Conservation (phyloP, 148 eudicot species). For the Rhododendron ferrugineum region DNA sequence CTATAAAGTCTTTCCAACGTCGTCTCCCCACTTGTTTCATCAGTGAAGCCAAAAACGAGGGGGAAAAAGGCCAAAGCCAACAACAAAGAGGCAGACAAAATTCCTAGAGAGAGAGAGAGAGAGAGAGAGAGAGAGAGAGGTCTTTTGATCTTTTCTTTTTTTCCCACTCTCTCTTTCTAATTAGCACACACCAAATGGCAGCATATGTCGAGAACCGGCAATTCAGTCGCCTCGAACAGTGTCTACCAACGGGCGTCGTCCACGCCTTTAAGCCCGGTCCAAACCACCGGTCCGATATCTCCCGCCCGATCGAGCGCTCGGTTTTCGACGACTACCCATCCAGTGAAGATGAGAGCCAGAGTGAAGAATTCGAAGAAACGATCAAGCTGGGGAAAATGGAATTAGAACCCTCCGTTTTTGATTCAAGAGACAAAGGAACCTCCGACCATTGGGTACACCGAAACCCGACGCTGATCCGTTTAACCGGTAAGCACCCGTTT, state of each 20-base stretch:
- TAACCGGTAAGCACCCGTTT: conserved; percentile 96
- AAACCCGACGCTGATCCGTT: conserved; percentile 61
- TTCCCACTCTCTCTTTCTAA: background rate
- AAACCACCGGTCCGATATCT: conserved; percentile 35
- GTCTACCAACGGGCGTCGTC: conserved; percentile 29
- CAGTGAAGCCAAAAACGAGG: background rate
- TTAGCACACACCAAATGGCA: conserved; percentile 34
- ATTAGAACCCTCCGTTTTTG: conserved; percentile 50
- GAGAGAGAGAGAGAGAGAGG: background rate
- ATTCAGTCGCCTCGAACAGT: conserved; percentile 31
- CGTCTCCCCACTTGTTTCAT: background rate
- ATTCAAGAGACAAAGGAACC: conserved; percentile 64
- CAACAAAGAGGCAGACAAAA: background rate
- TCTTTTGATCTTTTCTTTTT: background rate
- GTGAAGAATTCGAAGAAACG: conserved; percentile 15
- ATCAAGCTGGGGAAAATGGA: conserved; percentile 47
- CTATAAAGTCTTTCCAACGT: background rate
- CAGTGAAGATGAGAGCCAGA: conserved; percentile 40
- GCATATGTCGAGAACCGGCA: conserved; percentile 72
- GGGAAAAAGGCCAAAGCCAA: background rate
- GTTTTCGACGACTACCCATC: conserved; percentile 17
- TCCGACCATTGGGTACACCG: conserved; percentile 84
- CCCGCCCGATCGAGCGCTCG: background rate
- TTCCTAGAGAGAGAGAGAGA: conserved; percentile 7
- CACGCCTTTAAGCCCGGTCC: conserved; percentile 22